Percentiles rank a stretch among this genome's conserved stretches.
phyloP scores from a whole-genome alignment of 306 rosid species.

The Vachellia pachyceras region DNA sequence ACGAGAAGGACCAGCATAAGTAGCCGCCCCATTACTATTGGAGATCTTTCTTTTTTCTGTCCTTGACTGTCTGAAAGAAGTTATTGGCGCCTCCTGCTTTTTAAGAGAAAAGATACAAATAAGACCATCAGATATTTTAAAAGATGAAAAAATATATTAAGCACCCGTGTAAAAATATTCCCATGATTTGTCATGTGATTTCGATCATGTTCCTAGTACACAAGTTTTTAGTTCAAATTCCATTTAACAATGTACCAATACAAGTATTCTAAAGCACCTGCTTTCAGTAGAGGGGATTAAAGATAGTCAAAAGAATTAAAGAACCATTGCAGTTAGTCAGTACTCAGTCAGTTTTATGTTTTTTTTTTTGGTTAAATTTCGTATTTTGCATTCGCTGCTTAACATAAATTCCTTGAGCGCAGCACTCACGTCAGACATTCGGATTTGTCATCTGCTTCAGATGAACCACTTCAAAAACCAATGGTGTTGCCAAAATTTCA shows the following conservation, averaged over 20 bases:
- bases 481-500: neutral
- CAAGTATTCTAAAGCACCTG: constrained; percentile 20
- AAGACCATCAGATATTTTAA: constrained; percentile 22
- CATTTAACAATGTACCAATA: constrained; percentile 2
- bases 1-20: constrained; percentile 50
- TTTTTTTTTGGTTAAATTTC: neutral
- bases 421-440: constrained; percentile 7
- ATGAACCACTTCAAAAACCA: constrained; percentile 18
- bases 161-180: neutral
- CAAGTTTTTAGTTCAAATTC: constrained; percentile 18
- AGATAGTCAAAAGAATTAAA: constrained; percentile 17
- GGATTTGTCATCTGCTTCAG: neutral
- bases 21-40: constrained; percentile 32
- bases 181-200: constrained; percentile 19
- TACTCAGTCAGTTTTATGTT: no score
- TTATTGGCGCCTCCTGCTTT: constrained; percentile 55
- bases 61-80: constrained; percentile 47
- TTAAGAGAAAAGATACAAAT: constrained; percentile 12
- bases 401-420: neutral
- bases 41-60: constrained; percentile 56
- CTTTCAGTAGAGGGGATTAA: constrained; percentile 3
- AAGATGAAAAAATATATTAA: constrained; percentile 10
- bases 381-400: constrained; percentile 13
- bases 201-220: neutral
- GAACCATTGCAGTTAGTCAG: neutral